Evolutionary conservation across 345 rosid genomes (phyloP), one percentile per base, ranked within the genome.

Genomic region (Conringia planisiliqua): DNA sequence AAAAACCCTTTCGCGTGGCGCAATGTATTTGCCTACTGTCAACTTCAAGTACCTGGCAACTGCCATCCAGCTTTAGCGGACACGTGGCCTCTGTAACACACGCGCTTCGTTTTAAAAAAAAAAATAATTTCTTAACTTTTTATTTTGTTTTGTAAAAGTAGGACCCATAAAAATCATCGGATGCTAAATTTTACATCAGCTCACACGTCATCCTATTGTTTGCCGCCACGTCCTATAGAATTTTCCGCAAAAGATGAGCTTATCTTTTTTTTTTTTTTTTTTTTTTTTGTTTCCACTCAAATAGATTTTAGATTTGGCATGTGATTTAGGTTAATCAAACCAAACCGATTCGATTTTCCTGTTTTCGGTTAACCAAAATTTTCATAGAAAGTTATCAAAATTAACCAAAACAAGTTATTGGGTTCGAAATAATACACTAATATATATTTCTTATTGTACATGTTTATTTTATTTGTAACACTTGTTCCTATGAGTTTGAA

Each of bases 1-100:
- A n/a, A n/a, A n/a, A n/a, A 65, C 5, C 46, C 29, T 64, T 77
- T 66, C 63, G 71, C 81, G 81, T 77, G 81, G 81, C 81, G 62
- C 63, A 57, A 64, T 58, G 67, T 64, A 71, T 64, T 56, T 70
- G 80, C 80, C 73, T 66, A 66, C 68, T 65, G 77, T 77, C 81
- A 64, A 77, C 62, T 77, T 77, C 76, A 77, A 27, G 29, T 29
- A 71, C 72, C 62, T 70, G 76, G 62, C 80, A 77, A 77, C 61
- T 63, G 61, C 46, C 55, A 29, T 57, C 47, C 44, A 48, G 58
- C 57, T 48, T 48, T 32, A 58, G 38, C 6, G 2, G 47, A 77
- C 77, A 77, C 73, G 77, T 77, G 81, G 32, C 24, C 10, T 50
- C 5, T 56, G 51, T 59, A 26, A 46, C 65, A 64, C 72, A 65